Conservation (phyloP, 106 monocot genomes). For the Dioscorea dumetorum region DNA sequence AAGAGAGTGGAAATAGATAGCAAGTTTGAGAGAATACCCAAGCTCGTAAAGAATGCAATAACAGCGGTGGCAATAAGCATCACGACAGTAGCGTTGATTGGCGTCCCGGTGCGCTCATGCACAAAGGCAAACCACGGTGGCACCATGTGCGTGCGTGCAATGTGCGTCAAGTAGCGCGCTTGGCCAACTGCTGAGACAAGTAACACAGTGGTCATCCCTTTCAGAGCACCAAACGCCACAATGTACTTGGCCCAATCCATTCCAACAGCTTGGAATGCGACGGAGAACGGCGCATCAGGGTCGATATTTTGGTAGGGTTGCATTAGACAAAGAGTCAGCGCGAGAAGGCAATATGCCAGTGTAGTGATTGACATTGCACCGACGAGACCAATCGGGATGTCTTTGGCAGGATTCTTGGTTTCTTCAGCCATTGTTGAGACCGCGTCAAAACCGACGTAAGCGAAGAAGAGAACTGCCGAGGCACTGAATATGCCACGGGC, state of each 20-base stretch:
- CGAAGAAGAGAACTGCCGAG: conserved; percentile 79
- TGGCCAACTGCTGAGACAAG: conserved; percentile 73
- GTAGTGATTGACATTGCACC: conserved; percentile 58
- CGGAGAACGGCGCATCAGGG: conserved; percentile 59
- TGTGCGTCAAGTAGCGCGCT: conserved; percentile 81
- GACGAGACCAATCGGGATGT: conserved; percentile 72
- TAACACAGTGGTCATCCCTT: conserved; percentile 84
- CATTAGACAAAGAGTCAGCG: conserved; percentile 71
- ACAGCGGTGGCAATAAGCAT: conserved; percentile 56
- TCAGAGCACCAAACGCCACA: conserved; percentile 78
- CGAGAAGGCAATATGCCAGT: conserved; percentile 43
- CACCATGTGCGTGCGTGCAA: conserved; percentile 69
- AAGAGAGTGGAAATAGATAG: conserved; percentile 83
- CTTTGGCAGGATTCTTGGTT: conserved; percentile 60
- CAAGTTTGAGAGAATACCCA: conserved; percentile 53
- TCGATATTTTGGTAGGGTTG: conserved; percentile 40
- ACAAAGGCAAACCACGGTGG: conserved; percentile 69
- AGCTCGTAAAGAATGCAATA: conserved; percentile 74
- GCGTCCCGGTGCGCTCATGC: conserved; percentile 49
- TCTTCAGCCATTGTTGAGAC: conserved; percentile 88
- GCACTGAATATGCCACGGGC: conserved; percentile 61
- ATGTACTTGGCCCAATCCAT: conserved; percentile 83
- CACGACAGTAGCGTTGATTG: conserved; percentile 66
- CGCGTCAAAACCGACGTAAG: conserved; percentile 79
- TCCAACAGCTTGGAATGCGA: conserved; percentile 49